Conservation (phyloP, 1,284 basidiomycete species). For the Volvariella surrecta region DNA sequence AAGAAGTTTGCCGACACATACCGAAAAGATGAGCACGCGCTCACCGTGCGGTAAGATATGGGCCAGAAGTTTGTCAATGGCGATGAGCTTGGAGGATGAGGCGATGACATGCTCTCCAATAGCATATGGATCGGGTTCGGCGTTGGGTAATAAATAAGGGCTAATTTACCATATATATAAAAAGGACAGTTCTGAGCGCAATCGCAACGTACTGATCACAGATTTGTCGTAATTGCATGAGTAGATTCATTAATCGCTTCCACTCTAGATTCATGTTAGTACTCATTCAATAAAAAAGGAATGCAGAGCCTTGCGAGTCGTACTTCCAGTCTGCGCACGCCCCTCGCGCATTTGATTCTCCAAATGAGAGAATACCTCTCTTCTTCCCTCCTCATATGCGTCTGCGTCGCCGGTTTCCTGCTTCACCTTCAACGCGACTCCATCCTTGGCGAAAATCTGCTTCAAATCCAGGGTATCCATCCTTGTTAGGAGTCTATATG, state of each 20-base stretch:
- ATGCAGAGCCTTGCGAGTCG: conserved; percentile 13
- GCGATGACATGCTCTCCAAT: conserved; percentile 50
- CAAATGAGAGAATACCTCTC: conserved; percentile 32
- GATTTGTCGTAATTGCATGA: conserved; percentile 49
- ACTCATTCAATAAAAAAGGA: conserved; percentile 1
- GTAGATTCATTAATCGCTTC: conserved; percentile 47
- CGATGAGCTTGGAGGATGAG: conserved; percentile 63
- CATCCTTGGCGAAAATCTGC: conserved; percentile 32
- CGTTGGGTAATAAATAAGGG: conserved; percentile 45
- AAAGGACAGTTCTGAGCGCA: neutral
- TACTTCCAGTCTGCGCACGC: conserved; percentile 12
- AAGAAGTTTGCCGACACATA: conserved; percentile 26
- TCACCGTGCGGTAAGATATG: conserved; percentile 75
- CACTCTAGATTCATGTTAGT: conserved; percentile 26
- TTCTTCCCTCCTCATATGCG: conserved; percentile 23
- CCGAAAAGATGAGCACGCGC: conserved; percentile 79
- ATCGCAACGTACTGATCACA: conserved; percentile 40
- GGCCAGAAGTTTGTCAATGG: conserved; percentile 71
- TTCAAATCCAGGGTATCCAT: conserved; percentile 39
- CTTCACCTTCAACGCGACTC: conserved; percentile 12
- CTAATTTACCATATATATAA: conserved; percentile 14
- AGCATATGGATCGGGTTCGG: conserved; percentile 39
- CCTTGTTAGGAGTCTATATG: conserved; percentile 42
- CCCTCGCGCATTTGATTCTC: conserved; percentile 24
- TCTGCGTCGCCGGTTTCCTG: conserved; percentile 17